These are phyloP conservation scores for Pythium aristosporum DNA, from an alignment of 352 stramenopile genomes.

Conservation along the genomic window DNA sequence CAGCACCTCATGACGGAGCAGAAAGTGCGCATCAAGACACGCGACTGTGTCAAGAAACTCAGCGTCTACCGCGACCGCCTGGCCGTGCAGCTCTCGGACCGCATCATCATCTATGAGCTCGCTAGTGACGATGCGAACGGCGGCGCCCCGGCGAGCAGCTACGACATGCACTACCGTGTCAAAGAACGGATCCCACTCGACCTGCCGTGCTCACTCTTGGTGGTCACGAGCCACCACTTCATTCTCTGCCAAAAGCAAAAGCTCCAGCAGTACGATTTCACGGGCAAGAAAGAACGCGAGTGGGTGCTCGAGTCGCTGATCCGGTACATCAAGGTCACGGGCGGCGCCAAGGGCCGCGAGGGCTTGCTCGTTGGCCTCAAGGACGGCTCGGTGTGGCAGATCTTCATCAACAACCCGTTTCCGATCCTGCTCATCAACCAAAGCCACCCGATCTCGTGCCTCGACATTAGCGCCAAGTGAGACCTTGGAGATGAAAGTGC, in stretches of 20 bases:
- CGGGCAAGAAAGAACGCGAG: constrained; percentile 81
- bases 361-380: constrained; percentile 92
- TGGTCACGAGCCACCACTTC: constrained; percentile 90
- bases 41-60: constrained; percentile 95
- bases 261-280: constrained; percentile 92
- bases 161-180: constrained; percentile 93
- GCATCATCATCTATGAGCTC: constrained; percentile 94
- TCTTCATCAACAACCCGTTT: constrained; percentile 96
- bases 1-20: constrained; percentile 95
- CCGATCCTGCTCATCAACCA: constrained; percentile 91
- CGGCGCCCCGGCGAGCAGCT: constrained; percentile 42
- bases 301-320: constrained; percentile 89
- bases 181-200: constrained; percentile 88
- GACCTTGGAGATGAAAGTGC: not conserved
- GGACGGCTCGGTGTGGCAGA: constrained; percentile 88
- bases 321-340: constrained; percentile 91
- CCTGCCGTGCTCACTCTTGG: constrained; percentile 82
- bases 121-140: constrained; percentile 46
- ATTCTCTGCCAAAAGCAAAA: constrained; percentile 92
- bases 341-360: constrained; percentile 86
- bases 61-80: constrained; percentile 92
- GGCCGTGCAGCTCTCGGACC: constrained; percentile 92
- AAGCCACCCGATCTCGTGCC: constrained; percentile 79
- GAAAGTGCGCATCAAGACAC: constrained; percentile 93
- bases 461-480: constrained; percentile 88